Evolutionary conservation across 179 eudicot species (phyloP), one percentile per base, ranked within the genome.

Genomic region (Vitellaria paradoxa): DNA sequence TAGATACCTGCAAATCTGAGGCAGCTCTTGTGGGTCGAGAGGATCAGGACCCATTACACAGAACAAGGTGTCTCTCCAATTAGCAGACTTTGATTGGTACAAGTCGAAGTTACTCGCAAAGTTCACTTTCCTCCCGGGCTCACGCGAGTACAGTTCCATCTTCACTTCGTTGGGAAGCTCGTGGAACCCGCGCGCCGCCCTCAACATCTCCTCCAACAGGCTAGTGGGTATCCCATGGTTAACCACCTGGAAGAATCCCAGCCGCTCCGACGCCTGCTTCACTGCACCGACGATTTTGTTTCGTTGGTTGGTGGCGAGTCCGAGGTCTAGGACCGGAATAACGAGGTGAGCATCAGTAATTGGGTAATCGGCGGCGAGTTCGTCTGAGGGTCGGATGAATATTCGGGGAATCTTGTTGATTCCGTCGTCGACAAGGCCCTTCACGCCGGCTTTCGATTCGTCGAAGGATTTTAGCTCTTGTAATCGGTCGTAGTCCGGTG

Each of bases 211-310:
- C 2, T 84, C 81, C 77, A 86, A 20, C 10, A 89, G 77, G 3
- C 9, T 2, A 1, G 6, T 42, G 2, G 89, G 90, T 46, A 90
- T 82, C 79, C 89, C 91, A 62, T 90, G 94, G 50, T 90, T 90
- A 57, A 87, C 80, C 80, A 90, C 86, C 71, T 91, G 94, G 82
- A 91, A 91, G 73, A 91, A 91, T 2, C 94, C 94, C 80, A 82
- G 75, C 11, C 47, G 81, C 57, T 82, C 85, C 0, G 82, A 77
- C 10, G 90, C 91, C 0, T 50, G 42, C 37, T 30, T 30, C 2
- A 2, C 66, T 8, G 62, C 69, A 24, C 70, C 73, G 0, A 87
- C 62, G 0, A 76, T 68, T 2, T 7, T 50, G 42, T n/a, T 3
- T 15, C 47, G 80, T 2, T 9, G 42, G 2, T 24, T 26, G 8